These are phyloP conservation scores for Termitomyces sp. DNA, from an alignment of 768 basidiomycete genomes.

Conservation along the genomic window DNA sequence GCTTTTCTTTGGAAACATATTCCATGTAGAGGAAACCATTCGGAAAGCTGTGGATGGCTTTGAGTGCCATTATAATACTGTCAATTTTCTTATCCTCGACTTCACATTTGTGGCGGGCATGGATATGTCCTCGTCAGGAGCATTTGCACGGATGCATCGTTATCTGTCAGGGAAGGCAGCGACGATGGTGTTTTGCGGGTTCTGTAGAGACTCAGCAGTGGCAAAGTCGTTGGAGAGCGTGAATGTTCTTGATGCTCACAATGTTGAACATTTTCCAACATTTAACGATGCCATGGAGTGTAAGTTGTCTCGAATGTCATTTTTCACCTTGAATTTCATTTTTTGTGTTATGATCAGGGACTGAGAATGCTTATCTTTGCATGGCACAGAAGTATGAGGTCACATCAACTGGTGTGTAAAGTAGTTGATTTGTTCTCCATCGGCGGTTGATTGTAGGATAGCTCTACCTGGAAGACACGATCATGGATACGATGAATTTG, in stretches of 20 bases:
- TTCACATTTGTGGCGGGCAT: constrained; percentile 82
- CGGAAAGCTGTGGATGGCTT: constrained; percentile 66
- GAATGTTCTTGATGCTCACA: constrained; percentile 65
- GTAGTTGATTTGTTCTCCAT: not conserved
- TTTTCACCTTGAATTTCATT: not conserved
- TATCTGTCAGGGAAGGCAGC: constrained; percentile 72
- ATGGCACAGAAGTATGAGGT: constrained; percentile 57
- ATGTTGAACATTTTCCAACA: constrained; percentile 77
- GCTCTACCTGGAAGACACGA: constrained; percentile 58
- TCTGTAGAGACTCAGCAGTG: constrained; percentile 56
- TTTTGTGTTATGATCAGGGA: constrained; percentile 47
- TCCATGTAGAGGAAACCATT: constrained; percentile 83
- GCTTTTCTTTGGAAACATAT: constrained; percentile 91
- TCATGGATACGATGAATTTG: constrained; percentile 39
- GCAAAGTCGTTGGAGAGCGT: constrained; percentile 75
- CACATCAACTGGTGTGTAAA: constrained; percentile 31
- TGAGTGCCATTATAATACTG: constrained; percentile 66
- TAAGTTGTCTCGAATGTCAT: constrained; percentile 30
- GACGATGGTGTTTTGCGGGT: constrained; percentile 86
- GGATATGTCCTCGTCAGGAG: constrained; percentile 93
- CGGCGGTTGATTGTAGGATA: constrained; percentile 17
- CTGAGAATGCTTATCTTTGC: constrained; percentile 85
- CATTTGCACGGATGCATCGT: constrained; percentile 87
- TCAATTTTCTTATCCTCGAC: constrained; percentile 89
- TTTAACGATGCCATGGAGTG: constrained; percentile 93